A percentile compares a stretch with the other conserved stretches of the same genome.
These are phyloP conservation scores for Debaryomyces udenii DNA, from an alignment of 1,139 yeast genomes.

Conservation along the genomic window DNA sequence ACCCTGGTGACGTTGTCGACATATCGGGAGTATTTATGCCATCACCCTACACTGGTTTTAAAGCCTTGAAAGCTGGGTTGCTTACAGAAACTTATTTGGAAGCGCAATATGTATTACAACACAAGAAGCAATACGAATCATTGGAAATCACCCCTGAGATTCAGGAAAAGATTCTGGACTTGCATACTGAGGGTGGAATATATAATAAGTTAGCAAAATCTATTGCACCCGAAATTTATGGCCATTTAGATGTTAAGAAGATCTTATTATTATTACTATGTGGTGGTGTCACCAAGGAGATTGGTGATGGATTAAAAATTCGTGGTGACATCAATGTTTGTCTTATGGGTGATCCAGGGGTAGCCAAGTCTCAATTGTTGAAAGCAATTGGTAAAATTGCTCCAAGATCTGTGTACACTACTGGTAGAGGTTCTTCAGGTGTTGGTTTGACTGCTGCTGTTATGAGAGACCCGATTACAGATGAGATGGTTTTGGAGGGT, in stretches of 20 bases:
- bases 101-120: constrained; percentile 83
- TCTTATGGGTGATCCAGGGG: constrained; percentile 99
- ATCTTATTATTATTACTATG: constrained; percentile 80
- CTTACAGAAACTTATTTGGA: constrained; percentile 93
- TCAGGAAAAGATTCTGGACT: constrained; percentile 54
- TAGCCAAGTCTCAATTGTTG: constrained; percentile 94
- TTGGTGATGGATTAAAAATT: constrained; percentile 95
- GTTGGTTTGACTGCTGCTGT: constrained; percentile 99
- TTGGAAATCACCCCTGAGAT: constrained; percentile 61
- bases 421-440: constrained; percentile 99
- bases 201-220: constrained; percentile 83
- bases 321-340: constrained; percentile 97
- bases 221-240: constrained; percentile 97
- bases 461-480: constrained; percentile 97
- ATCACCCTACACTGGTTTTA: constrained; percentile 92
- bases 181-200: constrained; percentile 62
- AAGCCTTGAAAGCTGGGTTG: constrained; percentile 88
- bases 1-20: constrained; percentile 96
- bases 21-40: constrained; percentile 92
- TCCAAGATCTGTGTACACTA: constrained; percentile 96
- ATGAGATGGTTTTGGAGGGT: constrained; percentile 97
- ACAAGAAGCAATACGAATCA: constrained; percentile 82
- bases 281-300: constrained; percentile 94
- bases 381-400: constrained; percentile 92
- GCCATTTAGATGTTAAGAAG: constrained; percentile 92